Conservation (phyloP, 2,329 filamentous ascomycete genomes). For the Calonectria pseudoreteaudii region DNA sequence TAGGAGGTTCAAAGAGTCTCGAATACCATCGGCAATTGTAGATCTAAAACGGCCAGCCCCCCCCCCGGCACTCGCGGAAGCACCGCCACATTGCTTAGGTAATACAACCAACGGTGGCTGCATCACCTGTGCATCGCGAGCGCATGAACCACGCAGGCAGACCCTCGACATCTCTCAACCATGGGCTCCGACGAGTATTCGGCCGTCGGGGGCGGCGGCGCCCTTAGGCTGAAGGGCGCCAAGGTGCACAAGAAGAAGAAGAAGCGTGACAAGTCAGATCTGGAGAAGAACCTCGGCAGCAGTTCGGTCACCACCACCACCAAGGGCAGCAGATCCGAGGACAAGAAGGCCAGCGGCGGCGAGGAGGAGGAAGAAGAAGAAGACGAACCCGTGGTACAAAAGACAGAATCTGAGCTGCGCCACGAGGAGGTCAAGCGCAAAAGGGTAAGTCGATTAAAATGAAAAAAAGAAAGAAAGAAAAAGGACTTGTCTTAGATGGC, state of each 20-base stretch:
- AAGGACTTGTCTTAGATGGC: neutral
- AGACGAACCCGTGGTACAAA: slow-evolving; percentile 55
- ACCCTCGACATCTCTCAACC: slow-evolving; percentile 18
- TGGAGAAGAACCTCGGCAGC: slow-evolving; percentile 61
- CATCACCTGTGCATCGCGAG: slow-evolving; percentile 10
- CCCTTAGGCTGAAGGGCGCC: slow-evolving; percentile 86
- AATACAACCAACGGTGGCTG: slow-evolving; percentile 1
- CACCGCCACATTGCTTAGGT: slow-evolving; percentile 28
- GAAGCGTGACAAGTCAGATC: slow-evolving; percentile 62
- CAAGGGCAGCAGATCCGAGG: slow-evolving; percentile 34
- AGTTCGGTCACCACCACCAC: slow-evolving; percentile 43
- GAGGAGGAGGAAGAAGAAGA: slow-evolving; percentile 39
- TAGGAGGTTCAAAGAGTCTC: slow-evolving; percentile 17
- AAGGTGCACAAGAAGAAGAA: slow-evolving; percentile 74
- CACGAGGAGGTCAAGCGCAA: slow-evolving; percentile 86
- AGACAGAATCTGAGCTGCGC: slow-evolving; percentile 86
- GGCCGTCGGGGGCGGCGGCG: slow-evolving; percentile 73
- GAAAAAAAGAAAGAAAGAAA: neutral
- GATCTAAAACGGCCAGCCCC: slow-evolving; percentile 15
- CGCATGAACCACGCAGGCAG: slow-evolving; percentile 4
- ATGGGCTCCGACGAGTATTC: slow-evolving; percentile 85
- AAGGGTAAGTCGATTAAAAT: slow-evolving; percentile 68
- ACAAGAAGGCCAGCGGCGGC: slow-evolving; percentile 40
- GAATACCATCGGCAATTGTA: slow-evolving; percentile 8
- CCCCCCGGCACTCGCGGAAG: slow-evolving; percentile 19